Evolutionary conservation across 208 protist genomes (phyloP).

Genomic region (Trypanosoma brucei): DNA sequence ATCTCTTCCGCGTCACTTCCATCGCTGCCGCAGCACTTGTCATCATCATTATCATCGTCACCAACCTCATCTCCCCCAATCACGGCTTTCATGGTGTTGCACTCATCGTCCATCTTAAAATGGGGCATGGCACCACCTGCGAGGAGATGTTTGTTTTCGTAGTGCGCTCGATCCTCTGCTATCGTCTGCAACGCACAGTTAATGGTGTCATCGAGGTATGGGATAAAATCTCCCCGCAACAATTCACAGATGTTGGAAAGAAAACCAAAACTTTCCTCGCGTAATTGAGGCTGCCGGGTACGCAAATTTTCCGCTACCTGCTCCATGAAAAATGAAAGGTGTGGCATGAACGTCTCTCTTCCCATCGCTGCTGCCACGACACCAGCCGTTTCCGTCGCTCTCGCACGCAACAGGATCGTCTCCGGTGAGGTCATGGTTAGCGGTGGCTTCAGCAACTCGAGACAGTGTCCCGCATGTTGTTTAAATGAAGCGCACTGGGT

Average conservation of each 20-base stretch:
- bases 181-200: slow-evolving; percentile 56
- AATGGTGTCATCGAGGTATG: slow-evolving; percentile 65
- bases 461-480: slow-evolving; percentile 35
- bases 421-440: slow-evolving; percentile 44
- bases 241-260: slow-evolving; percentile 78
- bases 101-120: slow-evolving; percentile 13
- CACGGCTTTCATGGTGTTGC: slow-evolving; percentile 8
- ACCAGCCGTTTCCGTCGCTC: slow-evolving; percentile 78
- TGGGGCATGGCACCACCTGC: slow-evolving; percentile 29
- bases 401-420: slow-evolving; percentile 67
- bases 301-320: slow-evolving; percentile 52
- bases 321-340: slow-evolving; percentile 71
- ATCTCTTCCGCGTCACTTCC: slow-evolving; percentile 54
- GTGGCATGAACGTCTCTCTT: slow-evolving; percentile 52
- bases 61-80: slow-evolving; percentile 22
- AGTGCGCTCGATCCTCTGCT: slow-evolving; percentile 49
- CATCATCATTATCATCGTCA: slow-evolving; percentile 25
- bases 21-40: slow-evolving; percentile 18
- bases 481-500: slow-evolving; percentile 56
- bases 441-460: slow-evolving; percentile 69
- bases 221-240: slow-evolving; percentile 49
- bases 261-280: slow-evolving; percentile 85
- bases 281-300: slow-evolving; percentile 47
- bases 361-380: slow-evolving; percentile 72
- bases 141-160: slow-evolving; percentile 68